Base-by-base conservation (phyloP, 2,329 filamentous ascomycete species). In the Colletotrichum somersetense region DNA sequence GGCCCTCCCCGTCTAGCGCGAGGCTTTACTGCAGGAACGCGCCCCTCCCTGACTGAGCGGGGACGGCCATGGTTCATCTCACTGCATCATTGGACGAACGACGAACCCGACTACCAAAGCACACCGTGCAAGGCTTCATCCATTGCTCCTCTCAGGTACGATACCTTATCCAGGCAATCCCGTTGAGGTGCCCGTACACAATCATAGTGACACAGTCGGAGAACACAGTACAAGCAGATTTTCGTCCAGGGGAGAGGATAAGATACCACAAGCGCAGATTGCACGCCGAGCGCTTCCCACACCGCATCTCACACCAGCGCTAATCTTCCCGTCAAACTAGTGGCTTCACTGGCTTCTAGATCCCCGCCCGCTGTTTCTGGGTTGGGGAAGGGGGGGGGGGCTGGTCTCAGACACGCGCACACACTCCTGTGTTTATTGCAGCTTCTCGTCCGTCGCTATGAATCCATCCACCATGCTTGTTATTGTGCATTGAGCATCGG, bases 11-110 rank as follows among this genome's bases (percentile, higher is more conserved):
- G 71, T 48, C 57, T 63, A 63, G 52, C 52, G 69, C 72, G 66
- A 38, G 65, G 72, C 66, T 73, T 62, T 59, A 50, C 65, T 73
- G 71, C 71, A 74, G 73, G 73, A 74, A 74, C 73, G 71, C 71
- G 71, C 73, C 66, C 66, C 73, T 72, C 55, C 66, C 38, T 50
- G n/a, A 52, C 53, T 46, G 20, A 38, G 33, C 18, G 46, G 42
- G 44, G 69, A 63, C 23, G 33, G 40, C 35, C 23, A 64, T 44
- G 46, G 69, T 64, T 69, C 53, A 72, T 72, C 66, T 42, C 55
- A 44, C 55, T 68, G 26, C 35, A 53, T 44, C 65, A 64, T 64
- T 55, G 62, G 48, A 64, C 35, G 61, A 48, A 53, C 33, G 33
- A 64, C 35, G 61, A 48, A 53, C 46, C n/a, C 46, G 61, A 53